phyloP scores from a whole-genome alignment of 345 rosid species.

The Litchi chinensis region DNA sequence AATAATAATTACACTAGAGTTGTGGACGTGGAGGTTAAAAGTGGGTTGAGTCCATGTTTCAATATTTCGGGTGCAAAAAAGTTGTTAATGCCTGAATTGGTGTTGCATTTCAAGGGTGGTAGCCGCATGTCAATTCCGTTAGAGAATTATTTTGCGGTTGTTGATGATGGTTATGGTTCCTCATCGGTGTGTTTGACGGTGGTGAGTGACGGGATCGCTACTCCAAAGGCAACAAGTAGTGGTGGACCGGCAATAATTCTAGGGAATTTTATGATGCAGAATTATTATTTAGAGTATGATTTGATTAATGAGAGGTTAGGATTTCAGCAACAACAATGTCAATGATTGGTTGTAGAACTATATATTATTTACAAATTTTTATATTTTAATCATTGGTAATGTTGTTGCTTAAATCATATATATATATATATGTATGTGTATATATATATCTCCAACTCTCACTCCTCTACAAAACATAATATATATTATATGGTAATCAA shows the following conservation, averaged over 20 bases:
- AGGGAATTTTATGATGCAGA: conserved; percentile 47
- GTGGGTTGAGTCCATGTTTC: conserved; percentile 38
- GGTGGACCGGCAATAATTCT: conserved; percentile 45
- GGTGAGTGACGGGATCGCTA: conserved; percentile 26
- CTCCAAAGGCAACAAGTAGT: neutral
- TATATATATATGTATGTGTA: no score
- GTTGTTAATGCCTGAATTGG: conserved; percentile 34
- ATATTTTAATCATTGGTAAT: no score
- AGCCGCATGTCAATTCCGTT: conserved; percentile 35
- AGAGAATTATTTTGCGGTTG: conserved; percentile 33
- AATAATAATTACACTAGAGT: conserved; percentile 17
- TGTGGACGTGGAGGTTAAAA: conserved; percentile 22
- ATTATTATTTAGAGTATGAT: conserved; percentile 48
- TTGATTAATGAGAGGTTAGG: conserved; percentile 44
- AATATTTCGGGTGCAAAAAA: neutral
- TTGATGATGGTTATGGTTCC: conserved; percentile 12
- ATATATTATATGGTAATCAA: no score
- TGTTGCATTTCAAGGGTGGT: conserved; percentile 45
- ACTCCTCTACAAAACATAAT: no score
- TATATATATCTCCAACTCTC: no score
- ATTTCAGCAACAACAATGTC: conserved; percentile 34
- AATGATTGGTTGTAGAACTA: no score
- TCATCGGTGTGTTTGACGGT: conserved; percentile 36
- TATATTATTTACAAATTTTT: no score
- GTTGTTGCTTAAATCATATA: no score